Evolutionary conservation across 495 filamentous ascomycete genomes (phyloP), one percentile per base, ranked within the genome.

Genomic region (Lasiosphaeriaceae sp.): DNA sequence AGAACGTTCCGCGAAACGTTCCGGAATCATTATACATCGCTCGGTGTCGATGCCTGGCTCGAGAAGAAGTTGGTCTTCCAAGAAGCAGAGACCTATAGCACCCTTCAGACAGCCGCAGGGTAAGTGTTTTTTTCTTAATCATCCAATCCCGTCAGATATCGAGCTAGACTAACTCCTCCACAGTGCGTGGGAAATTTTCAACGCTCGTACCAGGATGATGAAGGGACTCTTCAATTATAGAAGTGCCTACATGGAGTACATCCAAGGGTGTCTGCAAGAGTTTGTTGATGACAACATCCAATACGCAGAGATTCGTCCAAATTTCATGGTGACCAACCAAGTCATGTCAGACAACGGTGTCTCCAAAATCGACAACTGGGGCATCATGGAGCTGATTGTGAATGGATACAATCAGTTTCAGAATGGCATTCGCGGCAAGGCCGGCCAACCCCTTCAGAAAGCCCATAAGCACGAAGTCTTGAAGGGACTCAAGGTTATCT

Each of bases 221-320:
- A 83, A 83, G 55, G 80, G 80, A 0, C 62, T 83, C n/a, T 82
- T 82, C 67, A 81, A 79, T 51, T 83, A 83, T 47, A 71, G 75
- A 62, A 74, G 68, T 1, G 80, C 80, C 0, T 82, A 80, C 56
- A 65, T 65, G 20, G 60, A 56, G 47, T 83, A 83, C 58, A 82
- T 76, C 0, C 63, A 56, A 7, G 63, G 60, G 12, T 78, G 74
- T 60, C 62, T 83, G 11, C 61, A 77, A 50, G 76, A 80, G 56
- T 83, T 82, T 47, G 73, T 73, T 23, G 58, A 65, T 29, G 80
- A 83, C 62, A 80, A 79, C 50, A 81, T 83, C 24, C 79, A 82
- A 58, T 83, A 83, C 55, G 80, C 77, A 23, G 80, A 83, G 62
- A 80, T 83, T 47, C 72, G 80, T 39, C 80, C 79, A 7, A 83